Conservation (phyloP, 2,329 filamentous ascomycete genomes). For the Nigrograna mackinnonii region DNA sequence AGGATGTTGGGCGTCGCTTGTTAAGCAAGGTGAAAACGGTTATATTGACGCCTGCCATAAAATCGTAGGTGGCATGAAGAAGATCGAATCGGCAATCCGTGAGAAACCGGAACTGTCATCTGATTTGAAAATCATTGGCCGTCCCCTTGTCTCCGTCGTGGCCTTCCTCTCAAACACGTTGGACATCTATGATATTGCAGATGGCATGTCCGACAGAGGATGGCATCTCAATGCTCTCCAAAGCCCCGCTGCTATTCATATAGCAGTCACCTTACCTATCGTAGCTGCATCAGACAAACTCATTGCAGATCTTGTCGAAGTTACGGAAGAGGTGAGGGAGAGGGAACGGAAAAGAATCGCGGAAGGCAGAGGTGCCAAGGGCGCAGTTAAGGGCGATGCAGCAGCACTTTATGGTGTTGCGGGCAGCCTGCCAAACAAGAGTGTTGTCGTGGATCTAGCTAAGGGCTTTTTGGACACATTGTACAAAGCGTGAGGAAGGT, state of each 20-base stretch:
- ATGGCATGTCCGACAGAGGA: slow-evolving; percentile 79
- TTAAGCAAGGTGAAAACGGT: slow-evolving; percentile 83
- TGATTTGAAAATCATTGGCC: slow-evolving; percentile 80
- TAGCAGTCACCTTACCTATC: slow-evolving; percentile 89
- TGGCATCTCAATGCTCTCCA: slow-evolving; percentile 98
- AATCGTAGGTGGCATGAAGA: slow-evolving; percentile 86
- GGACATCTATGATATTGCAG: slow-evolving; percentile 92
- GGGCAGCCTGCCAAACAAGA: slow-evolving; percentile 93
- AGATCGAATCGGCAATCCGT: slow-evolving; percentile 73
- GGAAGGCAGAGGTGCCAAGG: slow-evolving; percentile 66
- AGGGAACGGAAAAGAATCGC: slow-evolving; percentile 74
- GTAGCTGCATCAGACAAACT: slow-evolving; percentile 80
- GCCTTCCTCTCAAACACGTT: slow-evolving; percentile 84
- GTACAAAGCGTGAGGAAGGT: slow-evolving; percentile 75
- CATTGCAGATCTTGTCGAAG: slow-evolving; percentile 67
- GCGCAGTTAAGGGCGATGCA: slow-evolving; percentile 70
- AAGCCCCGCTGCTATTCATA: slow-evolving; percentile 86
- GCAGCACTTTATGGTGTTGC: slow-evolving; percentile 94
- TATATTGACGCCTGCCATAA: slow-evolving; percentile 85
- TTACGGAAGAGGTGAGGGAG: slow-evolving; percentile 73
- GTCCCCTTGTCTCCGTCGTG: slow-evolving; percentile 86
- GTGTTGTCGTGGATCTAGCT: slow-evolving; percentile 86
- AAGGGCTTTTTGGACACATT: slow-evolving; percentile 89
- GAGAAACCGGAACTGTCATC: slow-evolving; percentile 68
- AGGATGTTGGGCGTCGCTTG: slow-evolving; percentile 91